Conservation (phyloP, 2,329 filamentous ascomycete species). For the Coccinonectria pachysandricola region DNA sequence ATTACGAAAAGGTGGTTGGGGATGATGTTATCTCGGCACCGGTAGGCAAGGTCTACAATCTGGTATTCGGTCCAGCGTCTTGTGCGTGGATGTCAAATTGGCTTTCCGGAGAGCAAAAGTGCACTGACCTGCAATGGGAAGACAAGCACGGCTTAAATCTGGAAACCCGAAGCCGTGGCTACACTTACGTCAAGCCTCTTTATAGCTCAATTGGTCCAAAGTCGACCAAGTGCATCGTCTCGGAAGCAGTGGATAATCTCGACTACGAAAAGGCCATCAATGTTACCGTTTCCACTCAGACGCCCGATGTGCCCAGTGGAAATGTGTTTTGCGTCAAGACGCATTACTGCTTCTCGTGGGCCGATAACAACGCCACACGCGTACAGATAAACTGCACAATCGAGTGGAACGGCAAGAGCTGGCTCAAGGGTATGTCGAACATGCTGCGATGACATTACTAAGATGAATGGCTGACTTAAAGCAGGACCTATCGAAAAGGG, state of each 20-base stretch:
- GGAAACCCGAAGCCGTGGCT: conserved; percentile 65
- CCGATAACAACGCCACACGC: conserved; percentile 72
- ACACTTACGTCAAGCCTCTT: conserved; percentile 86
- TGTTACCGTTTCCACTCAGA: conserved; percentile 75
- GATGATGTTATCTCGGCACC: conserved; percentile 83
- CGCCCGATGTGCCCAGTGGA: conserved; percentile 88
- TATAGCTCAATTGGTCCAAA: conserved; percentile 76
- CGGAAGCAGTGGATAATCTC: conserved; percentile 70
- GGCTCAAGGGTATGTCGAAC: conserved; percentile 71
- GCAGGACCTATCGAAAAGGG: conserved; percentile 91
- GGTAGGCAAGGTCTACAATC: conserved; percentile 79
- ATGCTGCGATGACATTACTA: not conserved
- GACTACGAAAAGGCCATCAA: conserved; percentile 83
- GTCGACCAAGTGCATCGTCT: conserved; percentile 89
- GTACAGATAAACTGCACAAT: conserved; percentile 81
- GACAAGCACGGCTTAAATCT: conserved; percentile 69
- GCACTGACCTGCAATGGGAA: conserved; percentile 74
- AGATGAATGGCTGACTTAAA: conserved; percentile 19
- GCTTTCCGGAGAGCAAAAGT: conserved; percentile 80
- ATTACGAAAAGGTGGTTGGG: conserved; percentile 76
- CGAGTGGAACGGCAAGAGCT: conserved; percentile 97
- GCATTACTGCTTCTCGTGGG: conserved; percentile 90
- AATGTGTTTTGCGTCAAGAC: conserved; percentile 90
- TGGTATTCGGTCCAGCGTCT: conserved; percentile 77
- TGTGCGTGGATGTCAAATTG: conserved; percentile 77